phyloP scores from a whole-genome alignment of 768 basidiomycete species.

The Leccinum longicurvipes region DNA sequence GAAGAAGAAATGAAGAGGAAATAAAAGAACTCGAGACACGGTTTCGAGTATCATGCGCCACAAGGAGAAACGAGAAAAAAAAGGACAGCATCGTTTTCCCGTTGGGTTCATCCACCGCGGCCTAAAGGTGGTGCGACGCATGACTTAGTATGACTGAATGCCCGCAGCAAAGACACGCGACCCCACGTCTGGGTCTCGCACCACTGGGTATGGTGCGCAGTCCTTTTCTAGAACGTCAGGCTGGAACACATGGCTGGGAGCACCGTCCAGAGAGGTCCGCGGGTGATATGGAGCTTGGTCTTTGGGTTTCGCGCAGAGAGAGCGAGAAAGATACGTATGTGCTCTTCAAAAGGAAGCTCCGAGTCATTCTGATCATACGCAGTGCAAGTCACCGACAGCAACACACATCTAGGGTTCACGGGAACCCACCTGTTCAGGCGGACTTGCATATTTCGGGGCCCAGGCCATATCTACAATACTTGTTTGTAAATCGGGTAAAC shows the following conservation, averaged over 20 bases:
- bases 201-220: neutral
- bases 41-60: slow-evolving; percentile 6
- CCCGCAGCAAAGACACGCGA: slow-evolving; percentile 5
- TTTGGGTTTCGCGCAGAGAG: slow-evolving; percentile 11
- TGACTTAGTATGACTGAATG: neutral
- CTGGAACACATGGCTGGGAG: slow-evolving; percentile 8
- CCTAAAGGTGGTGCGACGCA: neutral
- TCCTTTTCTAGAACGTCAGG: slow-evolving; percentile 9
- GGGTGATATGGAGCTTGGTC: slow-evolving; percentile 19
- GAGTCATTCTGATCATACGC: slow-evolving; percentile 2
- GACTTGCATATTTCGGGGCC: neutral
- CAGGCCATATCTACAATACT: slow-evolving; percentile 6
- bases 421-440: slow-evolving; percentile 9
- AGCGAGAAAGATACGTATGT: slow-evolving; percentile 7
- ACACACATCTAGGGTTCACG: neutral
- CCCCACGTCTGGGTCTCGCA: slow-evolving; percentile 4
- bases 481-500: neutral
- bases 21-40: neutral
- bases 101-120: slow-evolving; percentile 2
- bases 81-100: slow-evolving; percentile 3
- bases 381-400: slow-evolving; percentile 4
- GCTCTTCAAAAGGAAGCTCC: slow-evolving; percentile 13
- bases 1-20: neutral
- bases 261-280: slow-evolving; percentile 18
- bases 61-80: neutral